These are phyloP conservation scores for Agastache rugosa DNA, from an alignment of 257 asterid genomes.

Conservation along the genomic window DNA sequence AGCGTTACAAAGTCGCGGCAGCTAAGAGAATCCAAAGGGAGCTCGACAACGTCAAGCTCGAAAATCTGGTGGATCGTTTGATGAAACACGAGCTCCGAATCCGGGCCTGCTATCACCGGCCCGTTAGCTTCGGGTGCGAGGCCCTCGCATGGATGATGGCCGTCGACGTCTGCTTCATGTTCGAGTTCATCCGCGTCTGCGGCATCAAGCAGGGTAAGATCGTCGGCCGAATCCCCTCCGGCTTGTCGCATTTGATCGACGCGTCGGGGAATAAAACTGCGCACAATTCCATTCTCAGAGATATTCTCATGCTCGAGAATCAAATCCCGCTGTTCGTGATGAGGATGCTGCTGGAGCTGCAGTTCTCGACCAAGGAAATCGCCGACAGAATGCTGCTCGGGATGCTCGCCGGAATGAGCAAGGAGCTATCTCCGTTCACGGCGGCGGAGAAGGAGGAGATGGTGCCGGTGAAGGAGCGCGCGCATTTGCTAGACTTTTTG, in stretches of 20 bases:
- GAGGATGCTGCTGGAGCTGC: constrained; percentile 52
- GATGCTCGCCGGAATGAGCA: constrained; percentile 44
- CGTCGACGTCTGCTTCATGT: constrained; percentile 58
- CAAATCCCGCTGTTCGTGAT: constrained; percentile 65
- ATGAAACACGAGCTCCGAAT: constrained; percentile 43
- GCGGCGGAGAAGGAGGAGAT: constrained; percentile 12
- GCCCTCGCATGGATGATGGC: constrained; percentile 75
- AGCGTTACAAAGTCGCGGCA: constrained; percentile 61
- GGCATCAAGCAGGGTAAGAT: constrained; percentile 46
- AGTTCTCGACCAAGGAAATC: constrained; percentile 37
- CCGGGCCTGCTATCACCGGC: constrained; percentile 59
- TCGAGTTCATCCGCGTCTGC: constrained; percentile 57
- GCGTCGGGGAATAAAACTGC: constrained; percentile 49
- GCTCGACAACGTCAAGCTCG: constrained; percentile 38
- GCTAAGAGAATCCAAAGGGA: constrained; percentile 52
- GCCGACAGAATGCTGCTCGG: constrained; percentile 44
- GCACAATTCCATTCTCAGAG: constrained; percentile 58
- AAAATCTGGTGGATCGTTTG: constrained; percentile 42
- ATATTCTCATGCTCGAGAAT: constrained; percentile 67
- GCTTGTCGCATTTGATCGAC: constrained; percentile 52
- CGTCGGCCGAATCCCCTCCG: constrained; percentile 42
- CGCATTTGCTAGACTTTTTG: constrained; percentile 61
- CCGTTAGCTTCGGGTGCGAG: constrained; percentile 42
- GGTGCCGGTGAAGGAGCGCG: constrained; percentile 18
- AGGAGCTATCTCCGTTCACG: constrained; percentile 56